Evolutionary conservation across 352 stramenopile genomes (phyloP).

Genomic region (Phytophthora aleatoria): DNA sequence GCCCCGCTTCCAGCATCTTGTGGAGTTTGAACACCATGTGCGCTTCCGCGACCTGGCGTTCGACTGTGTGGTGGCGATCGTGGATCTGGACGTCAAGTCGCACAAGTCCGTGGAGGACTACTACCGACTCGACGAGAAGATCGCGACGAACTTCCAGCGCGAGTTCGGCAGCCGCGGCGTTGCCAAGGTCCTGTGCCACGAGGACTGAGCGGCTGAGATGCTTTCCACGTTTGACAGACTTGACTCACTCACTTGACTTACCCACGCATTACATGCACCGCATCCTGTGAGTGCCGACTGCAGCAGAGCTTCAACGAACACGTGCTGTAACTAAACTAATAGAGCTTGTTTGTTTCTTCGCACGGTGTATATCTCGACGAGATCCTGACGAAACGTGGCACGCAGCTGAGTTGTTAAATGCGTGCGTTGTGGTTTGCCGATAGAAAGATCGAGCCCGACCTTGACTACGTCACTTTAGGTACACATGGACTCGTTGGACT

Average conservation of each 20-base stretch:
- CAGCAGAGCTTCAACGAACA: background rate
- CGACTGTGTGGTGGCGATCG: conserved; percentile 81
- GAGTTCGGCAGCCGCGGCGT: conserved; percentile 45
- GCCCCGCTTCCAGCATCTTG: conserved; percentile 61
- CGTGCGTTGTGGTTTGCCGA: background rate
- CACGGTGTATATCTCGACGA: conserved; percentile 4
- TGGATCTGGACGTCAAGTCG: conserved; percentile 88
- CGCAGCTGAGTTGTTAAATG: background rate
- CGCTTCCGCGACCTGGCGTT: conserved; percentile 71
- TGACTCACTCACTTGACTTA: conserved; percentile 20
- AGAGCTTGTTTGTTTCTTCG: conserved; percentile 16
- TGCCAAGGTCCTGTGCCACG: conserved; percentile 39
- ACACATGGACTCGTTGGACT: background rate
- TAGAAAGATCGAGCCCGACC: background rate
- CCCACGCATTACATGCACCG: background rate
- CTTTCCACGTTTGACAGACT: conserved; percentile 15
- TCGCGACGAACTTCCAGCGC: conserved; percentile 60
- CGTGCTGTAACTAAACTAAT: conserved; percentile 16
- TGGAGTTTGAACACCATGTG: conserved; percentile 71
- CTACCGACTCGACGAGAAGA: conserved; percentile 81
- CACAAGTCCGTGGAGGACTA: conserved; percentile 88
- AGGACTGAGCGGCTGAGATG: conserved; percentile 36
- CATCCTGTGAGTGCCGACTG: background rate
- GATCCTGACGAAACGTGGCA: conserved; percentile 17
- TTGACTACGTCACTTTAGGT: background rate